Evolutionary conservation across 192 early-diverging fungal genomes (phyloP).

Genomic region (Powellomyces hirtus): DNA sequence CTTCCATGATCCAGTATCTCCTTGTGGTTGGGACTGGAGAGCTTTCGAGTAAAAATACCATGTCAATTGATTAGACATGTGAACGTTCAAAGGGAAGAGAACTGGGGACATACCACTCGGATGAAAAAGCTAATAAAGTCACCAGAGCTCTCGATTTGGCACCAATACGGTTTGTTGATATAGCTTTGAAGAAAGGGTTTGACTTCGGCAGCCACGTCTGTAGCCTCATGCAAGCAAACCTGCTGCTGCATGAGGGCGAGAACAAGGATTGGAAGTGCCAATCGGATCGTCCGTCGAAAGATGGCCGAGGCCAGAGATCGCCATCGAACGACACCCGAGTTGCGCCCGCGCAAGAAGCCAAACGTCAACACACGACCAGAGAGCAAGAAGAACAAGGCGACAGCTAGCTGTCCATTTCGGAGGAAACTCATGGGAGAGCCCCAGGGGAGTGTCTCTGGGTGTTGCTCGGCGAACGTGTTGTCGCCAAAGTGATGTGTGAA

Average conservation of each 20-base stretch:
- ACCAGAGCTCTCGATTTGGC: not conserved
- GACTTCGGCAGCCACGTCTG: not conserved
- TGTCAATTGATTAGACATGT: not conserved
- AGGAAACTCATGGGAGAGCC: not conserved
- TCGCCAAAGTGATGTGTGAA: slow-evolving; percentile 3
- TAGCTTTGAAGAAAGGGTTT: not conserved
- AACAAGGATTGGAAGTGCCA: slow-evolving; percentile 13
- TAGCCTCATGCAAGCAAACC: not conserved
- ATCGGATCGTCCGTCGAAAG: slow-evolving; percentile 18
- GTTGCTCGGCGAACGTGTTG: not conserved
- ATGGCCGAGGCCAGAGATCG: slow-evolving; percentile 11
- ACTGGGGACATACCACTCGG: not conserved
- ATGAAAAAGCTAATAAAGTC: not conserved
- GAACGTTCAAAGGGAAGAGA: not conserved
- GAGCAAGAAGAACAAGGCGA: slow-evolving; percentile 23
- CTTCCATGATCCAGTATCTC: not conserved
- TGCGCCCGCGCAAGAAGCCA: not conserved
- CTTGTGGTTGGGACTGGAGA: not conserved
- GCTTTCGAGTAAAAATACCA: not conserved
- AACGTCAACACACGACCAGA: slow-evolving; percentile 19
- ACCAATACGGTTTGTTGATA: not conserved
- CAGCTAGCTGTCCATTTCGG: slow-evolving; percentile 6
- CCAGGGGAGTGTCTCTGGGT: not conserved
- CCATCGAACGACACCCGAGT: not conserved
- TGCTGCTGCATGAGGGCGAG: slow-evolving; percentile 12